A percentile compares a stretch with the other conserved stretches of the same genome.
Conservation (phyloP, 768 basidiomycete species). For the Pisolithus orientalis region DNA sequence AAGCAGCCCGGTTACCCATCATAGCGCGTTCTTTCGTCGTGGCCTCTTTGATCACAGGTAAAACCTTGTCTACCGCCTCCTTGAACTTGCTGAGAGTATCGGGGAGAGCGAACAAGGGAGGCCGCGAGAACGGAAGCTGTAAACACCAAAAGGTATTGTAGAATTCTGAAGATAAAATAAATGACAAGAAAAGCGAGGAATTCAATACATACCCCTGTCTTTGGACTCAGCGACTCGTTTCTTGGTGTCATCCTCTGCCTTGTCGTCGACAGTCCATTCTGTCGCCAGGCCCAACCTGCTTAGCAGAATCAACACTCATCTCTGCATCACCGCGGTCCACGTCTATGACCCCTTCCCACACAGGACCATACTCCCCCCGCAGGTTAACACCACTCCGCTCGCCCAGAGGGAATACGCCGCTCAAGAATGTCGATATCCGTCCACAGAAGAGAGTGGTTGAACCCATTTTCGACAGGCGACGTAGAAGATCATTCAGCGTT, state of each 20-base stretch:
- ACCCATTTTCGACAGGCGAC: conserved; percentile 82
- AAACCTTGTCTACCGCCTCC: conserved; percentile 60
- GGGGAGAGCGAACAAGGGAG: conserved; percentile 56
- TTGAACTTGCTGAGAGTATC: conserved; percentile 60
- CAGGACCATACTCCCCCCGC: conserved; percentile 78
- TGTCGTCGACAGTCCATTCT: conserved; percentile 62
- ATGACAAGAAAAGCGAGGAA: not conserved
- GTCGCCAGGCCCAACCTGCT: conserved; percentile 32
- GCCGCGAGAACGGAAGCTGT: conserved; percentile 79
- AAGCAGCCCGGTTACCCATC: conserved; percentile 64
- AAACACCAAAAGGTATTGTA: conserved; percentile 89
- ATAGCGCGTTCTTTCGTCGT: conserved; percentile 84
- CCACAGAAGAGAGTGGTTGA: conserved; percentile 84
- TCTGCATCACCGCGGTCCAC: conserved; percentile 29
- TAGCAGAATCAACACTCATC: conserved; percentile 24
- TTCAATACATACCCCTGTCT: conserved; percentile 45
- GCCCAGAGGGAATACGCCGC: conserved; percentile 78
- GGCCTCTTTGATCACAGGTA: conserved; percentile 79
- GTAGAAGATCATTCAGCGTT: conserved; percentile 80
- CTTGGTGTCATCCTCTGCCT: conserved; percentile 19
- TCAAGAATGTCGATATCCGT: conserved; percentile 81
- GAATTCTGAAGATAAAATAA: conserved; percentile 45
- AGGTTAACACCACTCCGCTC: conserved; percentile 91
- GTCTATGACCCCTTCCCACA: conserved; percentile 63
- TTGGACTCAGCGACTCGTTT: conserved; percentile 28